Conservation (phyloP, 306 rosid species). For the Phaseolus lunatus region DNA sequence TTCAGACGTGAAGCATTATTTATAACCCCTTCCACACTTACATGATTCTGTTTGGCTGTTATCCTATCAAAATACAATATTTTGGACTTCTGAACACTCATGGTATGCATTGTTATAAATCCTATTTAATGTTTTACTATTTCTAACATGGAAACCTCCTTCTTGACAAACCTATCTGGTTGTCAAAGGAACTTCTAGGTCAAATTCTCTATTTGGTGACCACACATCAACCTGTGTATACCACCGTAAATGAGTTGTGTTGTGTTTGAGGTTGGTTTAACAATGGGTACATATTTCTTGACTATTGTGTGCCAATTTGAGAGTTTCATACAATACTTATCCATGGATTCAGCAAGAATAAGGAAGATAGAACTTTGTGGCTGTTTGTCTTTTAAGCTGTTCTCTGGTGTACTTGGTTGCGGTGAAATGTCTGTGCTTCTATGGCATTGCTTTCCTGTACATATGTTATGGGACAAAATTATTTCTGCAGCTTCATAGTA, state of each 20-base stretch:
- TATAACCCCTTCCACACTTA: neutral
- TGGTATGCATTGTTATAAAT: neutral
- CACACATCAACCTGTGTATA: neutral
- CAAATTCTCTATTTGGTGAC: neutral
- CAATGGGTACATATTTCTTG: neutral
- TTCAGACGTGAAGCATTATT: neutral
- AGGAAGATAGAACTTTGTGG: neutral
- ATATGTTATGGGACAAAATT: neutral
- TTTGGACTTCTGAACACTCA: too few relatives aligned
- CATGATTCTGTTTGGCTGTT: neutral
- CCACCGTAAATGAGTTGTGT: neutral
- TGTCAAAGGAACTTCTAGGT: neutral
- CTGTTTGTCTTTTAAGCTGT: neutral
- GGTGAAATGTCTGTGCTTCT: neutral
- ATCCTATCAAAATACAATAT: neutral
- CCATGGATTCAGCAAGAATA: neutral
- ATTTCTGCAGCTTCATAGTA: neutral
- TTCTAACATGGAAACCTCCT: neutral
- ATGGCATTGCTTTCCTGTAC: neutral
- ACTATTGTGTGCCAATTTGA: neutral
- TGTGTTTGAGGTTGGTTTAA: neutral
- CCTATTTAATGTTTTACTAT: neutral
- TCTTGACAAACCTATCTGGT: neutral
- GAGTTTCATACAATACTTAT: neutral
- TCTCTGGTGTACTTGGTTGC: slow-evolving; percentile 1